Conservation (phyloP, 1,284 basidiomycete genomes). For the Inonotus hispidus region DNA sequence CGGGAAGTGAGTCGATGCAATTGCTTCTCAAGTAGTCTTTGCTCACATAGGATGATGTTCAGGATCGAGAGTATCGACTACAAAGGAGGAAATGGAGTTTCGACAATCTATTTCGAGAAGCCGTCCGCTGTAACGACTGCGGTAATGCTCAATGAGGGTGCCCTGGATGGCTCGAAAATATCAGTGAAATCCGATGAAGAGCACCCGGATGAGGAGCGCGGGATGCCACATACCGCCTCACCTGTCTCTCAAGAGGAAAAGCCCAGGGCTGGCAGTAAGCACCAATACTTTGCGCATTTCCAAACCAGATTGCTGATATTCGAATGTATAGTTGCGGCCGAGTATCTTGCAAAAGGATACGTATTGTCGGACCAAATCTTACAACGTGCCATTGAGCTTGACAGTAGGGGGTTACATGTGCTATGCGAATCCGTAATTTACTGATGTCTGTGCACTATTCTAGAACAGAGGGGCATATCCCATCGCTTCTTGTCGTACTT, state of each 20-base stretch:
- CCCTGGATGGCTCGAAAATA: constrained; percentile 57
- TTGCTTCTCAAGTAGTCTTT: neutral
- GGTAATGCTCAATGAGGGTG: constrained; percentile 72
- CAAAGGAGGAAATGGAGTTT: constrained; percentile 35
- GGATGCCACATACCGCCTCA: constrained; percentile 28
- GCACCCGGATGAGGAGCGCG: constrained; percentile 46
- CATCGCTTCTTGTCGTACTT: constrained; percentile 77
- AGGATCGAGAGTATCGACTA: constrained; percentile 63
- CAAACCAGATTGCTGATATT: constrained; percentile 13
- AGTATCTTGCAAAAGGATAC: constrained; percentile 88
- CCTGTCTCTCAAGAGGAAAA: constrained; percentile 74
- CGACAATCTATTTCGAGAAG: constrained; percentile 70
- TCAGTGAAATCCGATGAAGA: constrained; percentile 60
- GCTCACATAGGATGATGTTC: neutral
- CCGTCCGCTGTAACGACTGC: constrained; percentile 75
- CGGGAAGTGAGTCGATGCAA: constrained; percentile 48
- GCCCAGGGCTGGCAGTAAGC: constrained; percentile 71
- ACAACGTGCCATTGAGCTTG: constrained; percentile 82
- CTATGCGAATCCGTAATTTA: neutral
- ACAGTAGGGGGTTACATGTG: constrained; percentile 52
- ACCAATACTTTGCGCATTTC: neutral
- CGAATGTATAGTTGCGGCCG: constrained; percentile 63
- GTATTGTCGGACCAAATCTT: constrained; percentile 73
- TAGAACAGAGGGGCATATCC: constrained; percentile 85
- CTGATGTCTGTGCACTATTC: neutral